These are phyloP conservation scores for Coemansia sp. DNA, from an alignment of 192 early-diverging fungal species.

Conservation along the genomic window DNA sequence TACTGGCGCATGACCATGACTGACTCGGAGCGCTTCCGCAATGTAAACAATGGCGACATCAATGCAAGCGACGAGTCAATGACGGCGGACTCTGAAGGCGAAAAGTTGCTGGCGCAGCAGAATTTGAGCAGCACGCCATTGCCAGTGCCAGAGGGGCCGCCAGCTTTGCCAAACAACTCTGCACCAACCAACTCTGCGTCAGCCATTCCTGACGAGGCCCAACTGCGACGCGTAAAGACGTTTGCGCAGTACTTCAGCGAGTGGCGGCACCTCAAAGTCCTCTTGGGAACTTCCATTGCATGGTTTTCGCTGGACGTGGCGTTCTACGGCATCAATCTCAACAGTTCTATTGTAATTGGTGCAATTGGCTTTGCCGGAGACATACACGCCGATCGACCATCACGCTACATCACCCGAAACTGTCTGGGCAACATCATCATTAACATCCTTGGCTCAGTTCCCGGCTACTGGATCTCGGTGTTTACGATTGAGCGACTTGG, in stretches of 20 bases:
- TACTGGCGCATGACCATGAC: conserved; percentile 92
- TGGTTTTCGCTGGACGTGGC: conserved; percentile 81
- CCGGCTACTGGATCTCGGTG: conserved; percentile 95
- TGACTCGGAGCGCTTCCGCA: conserved; percentile 84
- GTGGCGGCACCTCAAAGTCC: conserved; percentile 78
- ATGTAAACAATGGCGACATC: conserved; percentile 13
- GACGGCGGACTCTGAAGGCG: conserved; percentile 33
- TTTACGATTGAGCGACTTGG: conserved; percentile 83
- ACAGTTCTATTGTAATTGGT: conserved; percentile 71
- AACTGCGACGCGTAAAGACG: conserved; percentile 27
- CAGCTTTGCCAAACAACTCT: not conserved
- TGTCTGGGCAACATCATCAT: conserved; percentile 91
- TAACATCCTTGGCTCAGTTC: conserved; percentile 80
- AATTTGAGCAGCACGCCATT: not conserved
- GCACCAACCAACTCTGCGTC: not conserved
- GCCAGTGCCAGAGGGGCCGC: not conserved
- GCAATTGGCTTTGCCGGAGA: conserved; percentile 65
- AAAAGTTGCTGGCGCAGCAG: conserved; percentile 46
- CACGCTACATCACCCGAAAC: conserved; percentile 61
- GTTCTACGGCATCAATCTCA: conserved; percentile 80
- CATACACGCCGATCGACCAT: conserved; percentile 18
- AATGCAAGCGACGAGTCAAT: not conserved
- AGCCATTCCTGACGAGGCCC: not conserved
- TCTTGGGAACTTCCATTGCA: conserved; percentile 70
- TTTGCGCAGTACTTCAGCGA: conserved; percentile 74